Percentiles rank a stretch among this genome's conserved stretches.
These are phyloP conservation scores for Crithidia mellificae DNA, from an alignment of 208 protist species.

Conservation along the genomic window DNA sequence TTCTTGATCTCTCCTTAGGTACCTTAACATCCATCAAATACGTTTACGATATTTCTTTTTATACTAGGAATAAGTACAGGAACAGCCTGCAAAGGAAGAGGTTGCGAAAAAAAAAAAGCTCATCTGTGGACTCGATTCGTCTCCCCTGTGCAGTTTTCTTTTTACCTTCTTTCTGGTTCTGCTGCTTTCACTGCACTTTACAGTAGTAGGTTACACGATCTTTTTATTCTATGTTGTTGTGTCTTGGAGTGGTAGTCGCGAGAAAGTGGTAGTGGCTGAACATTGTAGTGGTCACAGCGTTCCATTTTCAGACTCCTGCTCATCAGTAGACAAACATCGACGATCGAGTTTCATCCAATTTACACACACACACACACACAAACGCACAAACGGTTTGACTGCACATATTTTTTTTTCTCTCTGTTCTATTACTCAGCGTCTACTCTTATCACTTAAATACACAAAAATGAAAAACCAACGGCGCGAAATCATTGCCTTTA, in stretches of 20 bases:
- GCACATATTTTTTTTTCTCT: conserved; percentile 14
- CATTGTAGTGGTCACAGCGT: too few relatives aligned
- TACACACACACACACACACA: conserved; percentile 7
- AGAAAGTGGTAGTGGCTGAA: too few relatives aligned
- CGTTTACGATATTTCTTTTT: conserved; percentile 7
- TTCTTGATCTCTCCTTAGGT: conserved; percentile 15
- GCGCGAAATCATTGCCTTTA: too few relatives aligned
- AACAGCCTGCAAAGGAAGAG: neutral
- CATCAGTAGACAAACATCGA: too few relatives aligned
- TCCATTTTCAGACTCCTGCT: too few relatives aligned
- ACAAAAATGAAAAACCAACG: neutral
- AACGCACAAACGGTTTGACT: conserved; percentile 1
- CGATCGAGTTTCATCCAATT: neutral
- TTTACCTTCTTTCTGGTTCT: conserved; percentile 12
- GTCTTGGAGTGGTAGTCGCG: neutral
- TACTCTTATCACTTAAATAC: neutral
- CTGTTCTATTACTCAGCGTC: neutral
- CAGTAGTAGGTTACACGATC: conserved; percentile 15
- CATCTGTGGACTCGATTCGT: too few relatives aligned
- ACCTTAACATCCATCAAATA: conserved; percentile 2
- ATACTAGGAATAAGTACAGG: conserved; percentile 11
- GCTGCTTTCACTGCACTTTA: neutral
- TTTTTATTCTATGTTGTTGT: conserved; percentile 1
- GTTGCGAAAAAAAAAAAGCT: too few relatives aligned
- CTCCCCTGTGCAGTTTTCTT: too few relatives aligned